Evolutionary conservation across 2,329 filamentous ascomycete species (phyloP).

Genomic region (Annulohypoxylon truncatum): DNA sequence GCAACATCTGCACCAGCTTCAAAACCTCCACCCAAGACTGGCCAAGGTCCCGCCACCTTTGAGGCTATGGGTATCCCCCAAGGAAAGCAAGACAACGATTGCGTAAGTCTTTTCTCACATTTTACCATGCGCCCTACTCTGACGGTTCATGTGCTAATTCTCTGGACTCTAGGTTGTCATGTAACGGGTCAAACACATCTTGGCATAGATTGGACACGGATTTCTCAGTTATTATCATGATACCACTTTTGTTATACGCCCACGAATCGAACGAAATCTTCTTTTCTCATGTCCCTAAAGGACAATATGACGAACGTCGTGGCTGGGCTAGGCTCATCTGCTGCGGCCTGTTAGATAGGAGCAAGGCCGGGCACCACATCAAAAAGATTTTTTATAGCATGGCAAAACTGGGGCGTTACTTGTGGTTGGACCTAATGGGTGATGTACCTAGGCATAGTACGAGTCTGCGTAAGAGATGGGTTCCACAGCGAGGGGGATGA

Average conservation of each 20-base stretch:
- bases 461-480: not conserved
- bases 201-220: conserved; percentile 19
- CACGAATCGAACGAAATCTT: conserved; percentile 13
- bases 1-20: conserved; percentile 51
- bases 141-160: conserved; percentile 10
- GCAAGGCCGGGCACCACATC: not conserved
- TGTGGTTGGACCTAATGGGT: conserved; percentile 1
- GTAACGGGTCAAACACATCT: conserved; percentile 20
- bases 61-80: conserved; percentile 97
- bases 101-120: conserved; percentile 69
- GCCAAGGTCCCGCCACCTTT: conserved; percentile 92
- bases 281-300: not conserved
- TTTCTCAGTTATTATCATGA: conserved; percentile 36
- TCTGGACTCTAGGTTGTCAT: conserved; percentile 32
- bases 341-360: conserved; percentile 1
- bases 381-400: conserved; percentile 16
- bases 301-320: not conserved
- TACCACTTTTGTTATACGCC: conserved; percentile 35
- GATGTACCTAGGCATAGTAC: not conserved
- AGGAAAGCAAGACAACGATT: conserved; percentile 86
- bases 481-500: not conserved
- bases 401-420: conserved; percentile 26
- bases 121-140: not conserved
- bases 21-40: conserved; percentile 57
- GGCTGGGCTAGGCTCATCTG: not conserved